Conservation (phyloP, 495 filamentous ascomycete species). For the Xylaria acuta region DNA sequence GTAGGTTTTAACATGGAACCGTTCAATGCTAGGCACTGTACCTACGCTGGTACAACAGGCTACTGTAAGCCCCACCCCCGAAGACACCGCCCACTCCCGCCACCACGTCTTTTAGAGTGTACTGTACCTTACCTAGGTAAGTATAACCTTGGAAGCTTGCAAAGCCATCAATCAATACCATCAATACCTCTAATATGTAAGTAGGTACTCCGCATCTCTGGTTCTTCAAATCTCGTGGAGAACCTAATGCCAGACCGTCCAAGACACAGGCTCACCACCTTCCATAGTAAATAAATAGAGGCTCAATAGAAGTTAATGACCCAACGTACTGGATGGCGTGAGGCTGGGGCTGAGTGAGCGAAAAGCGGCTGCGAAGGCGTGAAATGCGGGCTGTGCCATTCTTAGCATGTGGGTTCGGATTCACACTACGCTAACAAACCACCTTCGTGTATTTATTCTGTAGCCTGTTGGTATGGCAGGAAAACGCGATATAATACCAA, state of each 20-base stretch:
- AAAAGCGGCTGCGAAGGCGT: slow-evolving; percentile 13
- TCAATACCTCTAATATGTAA: too few species aligned
- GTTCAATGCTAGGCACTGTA: too few species aligned
- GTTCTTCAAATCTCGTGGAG: not conserved
- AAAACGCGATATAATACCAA: too few species aligned
- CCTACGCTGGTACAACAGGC: not conserved
- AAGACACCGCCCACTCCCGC: slow-evolving; percentile 10
- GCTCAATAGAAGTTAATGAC: not conserved
- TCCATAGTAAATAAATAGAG: not conserved
- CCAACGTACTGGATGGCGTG: not conserved
- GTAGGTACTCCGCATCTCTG: not conserved
- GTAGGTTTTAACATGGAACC: not conserved
- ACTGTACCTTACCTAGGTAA: too few species aligned
- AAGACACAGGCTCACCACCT: not conserved
- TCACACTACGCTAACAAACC: not conserved
- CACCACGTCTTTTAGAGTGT: too few species aligned
- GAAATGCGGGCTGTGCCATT: slow-evolving; percentile 15
- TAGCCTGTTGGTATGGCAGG: not conserved
- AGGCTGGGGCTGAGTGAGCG: slow-evolving; percentile 13
- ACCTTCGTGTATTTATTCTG: not conserved
- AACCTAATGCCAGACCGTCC: not conserved
- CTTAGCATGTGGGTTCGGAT: slow-evolving; percentile 6
- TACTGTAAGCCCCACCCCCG: not conserved
- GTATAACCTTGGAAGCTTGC: too few species aligned
- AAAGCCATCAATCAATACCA: too few species aligned